phyloP scores from a whole-genome alignment of 306 rosid species.

The Macrotyloma uniflorum region DNA sequence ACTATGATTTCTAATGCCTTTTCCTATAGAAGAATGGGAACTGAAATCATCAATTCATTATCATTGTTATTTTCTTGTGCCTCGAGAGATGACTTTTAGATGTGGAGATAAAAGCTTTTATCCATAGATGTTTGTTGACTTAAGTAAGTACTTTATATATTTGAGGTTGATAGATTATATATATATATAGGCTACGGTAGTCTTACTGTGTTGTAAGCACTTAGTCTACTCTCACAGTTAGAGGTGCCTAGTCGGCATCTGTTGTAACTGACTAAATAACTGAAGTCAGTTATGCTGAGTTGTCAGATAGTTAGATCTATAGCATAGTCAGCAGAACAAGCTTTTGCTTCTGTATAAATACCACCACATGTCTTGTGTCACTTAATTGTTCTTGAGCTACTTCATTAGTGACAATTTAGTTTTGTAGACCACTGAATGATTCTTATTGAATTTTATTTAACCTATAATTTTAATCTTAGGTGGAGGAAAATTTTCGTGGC shows the following conservation, averaged over 20 bases:
- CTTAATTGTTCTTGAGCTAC: too few species aligned
- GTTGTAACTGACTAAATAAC: too few species aligned
- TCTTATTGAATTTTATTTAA: neutral
- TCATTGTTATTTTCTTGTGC: constrained; percentile 17
- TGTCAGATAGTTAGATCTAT: too few species aligned
- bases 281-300: too few species aligned
- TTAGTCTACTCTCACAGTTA: neutral
- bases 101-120: too few species aligned
- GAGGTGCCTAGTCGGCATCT: too few species aligned
- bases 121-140: neutral
- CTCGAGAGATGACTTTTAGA: too few species aligned
- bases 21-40: neutral
- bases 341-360: constrained; percentile 72
- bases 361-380: constrained; percentile 13
- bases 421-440: too few species aligned
- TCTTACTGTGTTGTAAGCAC: neutral
- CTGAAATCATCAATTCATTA: neutral
- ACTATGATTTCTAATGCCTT: constrained; percentile 1
- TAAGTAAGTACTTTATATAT: neutral
- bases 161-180: neutral
- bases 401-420: too few species aligned
- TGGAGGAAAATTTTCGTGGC: constrained; percentile 84
- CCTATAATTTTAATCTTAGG: constrained; percentile 48
- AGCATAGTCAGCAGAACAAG: neutral
- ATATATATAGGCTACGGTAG: neutral